These are phyloP conservation scores for Cucurbita ficifolia DNA, from an alignment of 306 rosid genomes.

Conservation along the genomic window DNA sequence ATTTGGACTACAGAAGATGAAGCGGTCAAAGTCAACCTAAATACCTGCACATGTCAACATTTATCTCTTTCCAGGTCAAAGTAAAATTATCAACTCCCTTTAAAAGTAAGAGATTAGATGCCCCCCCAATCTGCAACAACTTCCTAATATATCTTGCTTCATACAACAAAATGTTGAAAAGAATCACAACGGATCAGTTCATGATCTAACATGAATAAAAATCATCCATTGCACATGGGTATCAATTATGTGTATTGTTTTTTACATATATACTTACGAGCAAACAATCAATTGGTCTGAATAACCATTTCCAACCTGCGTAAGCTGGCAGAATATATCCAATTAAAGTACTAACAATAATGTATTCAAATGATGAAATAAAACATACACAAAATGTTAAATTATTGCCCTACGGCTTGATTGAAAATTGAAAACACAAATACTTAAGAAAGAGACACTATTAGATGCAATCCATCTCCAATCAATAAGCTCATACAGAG, in stretches of 20 bases:
- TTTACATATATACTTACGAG: neutral
- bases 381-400: neutral
- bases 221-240: neutral
- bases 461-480: neutral
- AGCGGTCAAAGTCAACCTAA: too few species aligned
- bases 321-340: neutral
- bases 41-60: too few species aligned
- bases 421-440: neutral
- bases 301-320: neutral
- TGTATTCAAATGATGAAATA: neutral
- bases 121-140: neutral
- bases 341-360: neutral
- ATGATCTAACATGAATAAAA: neutral
- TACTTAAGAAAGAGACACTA: neutral
- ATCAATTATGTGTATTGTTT: neutral
- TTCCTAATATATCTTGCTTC: neutral
- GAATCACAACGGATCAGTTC: neutral
- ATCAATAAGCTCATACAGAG: too few species aligned
- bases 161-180: neutral
- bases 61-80: too few species aligned
- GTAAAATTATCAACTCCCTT: too few species aligned
- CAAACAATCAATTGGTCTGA: neutral
- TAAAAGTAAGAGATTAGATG: neutral
- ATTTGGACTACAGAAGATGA: too few species aligned
- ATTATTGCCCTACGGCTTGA: neutral